Conservation (phyloP, 2,329 filamentous ascomycete genomes). For the Cladorrhinum sp. region DNA sequence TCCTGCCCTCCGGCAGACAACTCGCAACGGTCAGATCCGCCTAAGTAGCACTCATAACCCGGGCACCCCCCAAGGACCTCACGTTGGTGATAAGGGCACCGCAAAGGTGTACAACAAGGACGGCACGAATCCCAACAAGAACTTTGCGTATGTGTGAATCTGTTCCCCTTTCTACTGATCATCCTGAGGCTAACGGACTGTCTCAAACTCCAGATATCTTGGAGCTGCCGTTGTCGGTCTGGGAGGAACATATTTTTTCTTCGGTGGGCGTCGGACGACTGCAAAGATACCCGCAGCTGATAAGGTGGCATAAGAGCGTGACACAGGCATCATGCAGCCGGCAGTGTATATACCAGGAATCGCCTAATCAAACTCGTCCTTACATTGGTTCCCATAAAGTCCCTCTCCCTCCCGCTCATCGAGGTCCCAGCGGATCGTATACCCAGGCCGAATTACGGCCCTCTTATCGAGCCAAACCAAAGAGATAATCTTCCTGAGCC, state of each 20-base stretch:
- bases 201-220: not conserved
- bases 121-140: constrained; percentile 24
- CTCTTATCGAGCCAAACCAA: no score
- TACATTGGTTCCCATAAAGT: no score
- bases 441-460: no score
- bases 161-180: not conserved
- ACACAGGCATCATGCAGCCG: not conserved
- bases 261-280: not conserved
- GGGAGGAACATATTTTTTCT: constrained; percentile 1
- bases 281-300: not conserved
- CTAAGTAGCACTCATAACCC: constrained; percentile 6
- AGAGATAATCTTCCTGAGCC: no score
- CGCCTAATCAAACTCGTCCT: not conserved
- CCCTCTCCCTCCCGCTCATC: no score
- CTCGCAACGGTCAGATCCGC: not conserved
- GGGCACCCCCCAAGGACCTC: not conserved
- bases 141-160: constrained; percentile 14
- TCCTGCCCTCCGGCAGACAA: not conserved
- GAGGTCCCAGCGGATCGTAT: no score
- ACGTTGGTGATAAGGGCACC: constrained; percentile 16
- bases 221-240: constrained; percentile 1
- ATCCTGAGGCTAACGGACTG: not conserved
- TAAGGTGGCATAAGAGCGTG: not conserved
- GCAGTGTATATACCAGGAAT: no score
- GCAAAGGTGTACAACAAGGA: constrained; percentile 22